These are phyloP conservation scores for Neurospora sp. DNA, from an alignment of 495 filamentous ascomycete genomes.

Conservation along the genomic window DNA sequence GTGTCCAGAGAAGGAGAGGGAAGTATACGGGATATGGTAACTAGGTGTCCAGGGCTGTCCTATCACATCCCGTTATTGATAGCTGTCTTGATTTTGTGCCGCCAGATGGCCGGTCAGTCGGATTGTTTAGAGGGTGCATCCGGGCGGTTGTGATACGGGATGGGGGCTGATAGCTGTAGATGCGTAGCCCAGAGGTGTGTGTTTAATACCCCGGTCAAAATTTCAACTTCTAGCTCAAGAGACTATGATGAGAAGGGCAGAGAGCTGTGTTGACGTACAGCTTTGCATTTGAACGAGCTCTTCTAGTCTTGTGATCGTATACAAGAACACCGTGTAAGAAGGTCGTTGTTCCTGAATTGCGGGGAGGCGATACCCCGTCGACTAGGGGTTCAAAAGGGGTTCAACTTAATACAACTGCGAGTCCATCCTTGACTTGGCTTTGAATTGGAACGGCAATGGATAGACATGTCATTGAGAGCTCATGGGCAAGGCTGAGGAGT, in stretches of 20 bases:
- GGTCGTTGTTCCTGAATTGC: background rate
- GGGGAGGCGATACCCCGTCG: background rate
- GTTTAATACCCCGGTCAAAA: background rate
- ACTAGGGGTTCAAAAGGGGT: background rate
- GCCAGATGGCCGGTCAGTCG: background rate
- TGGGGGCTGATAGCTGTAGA: slow-evolving; percentile 12
- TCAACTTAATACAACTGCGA: background rate
- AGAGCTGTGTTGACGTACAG: background rate
- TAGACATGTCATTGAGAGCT: background rate
- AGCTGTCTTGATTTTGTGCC: background rate
- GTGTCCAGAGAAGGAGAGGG: background rate
- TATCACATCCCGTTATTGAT: background rate
- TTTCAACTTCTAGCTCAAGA: background rate
- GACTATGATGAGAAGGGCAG: background rate
- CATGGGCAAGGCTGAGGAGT: background rate
- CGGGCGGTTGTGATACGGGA: slow-evolving; percentile 10
- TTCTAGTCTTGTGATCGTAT: background rate
- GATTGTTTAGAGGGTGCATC: background rate
- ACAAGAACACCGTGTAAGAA: background rate
- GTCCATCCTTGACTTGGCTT: background rate
- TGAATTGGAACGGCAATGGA: background rate
- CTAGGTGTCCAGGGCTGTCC: background rate
- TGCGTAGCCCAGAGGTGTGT: background rate
- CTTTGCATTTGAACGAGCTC: background rate
- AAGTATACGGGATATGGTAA: background rate